Evolutionary conservation across 768 basidiomycete genomes (phyloP).

Genomic region (Trametes meyenii): DNA sequence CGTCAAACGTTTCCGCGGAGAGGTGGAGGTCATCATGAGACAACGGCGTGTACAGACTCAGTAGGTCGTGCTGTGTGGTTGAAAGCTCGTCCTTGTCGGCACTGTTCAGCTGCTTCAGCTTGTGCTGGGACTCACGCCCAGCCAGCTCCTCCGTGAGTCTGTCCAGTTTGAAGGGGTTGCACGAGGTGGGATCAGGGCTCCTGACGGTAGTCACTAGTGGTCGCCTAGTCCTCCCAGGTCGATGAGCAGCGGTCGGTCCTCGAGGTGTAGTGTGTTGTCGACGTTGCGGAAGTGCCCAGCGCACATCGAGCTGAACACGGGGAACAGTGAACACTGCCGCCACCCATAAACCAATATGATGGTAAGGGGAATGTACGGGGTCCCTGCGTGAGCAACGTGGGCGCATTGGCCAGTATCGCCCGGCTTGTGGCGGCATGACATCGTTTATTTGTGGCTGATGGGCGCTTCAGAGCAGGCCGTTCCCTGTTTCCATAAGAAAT

Average conservation of each 20-base stretch:
- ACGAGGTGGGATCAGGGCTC: conserved; percentile 17
- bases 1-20: conserved; percentile 67
- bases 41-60: conserved; percentile 68
- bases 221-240: neutral
- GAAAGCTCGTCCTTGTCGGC: conserved; percentile 13
- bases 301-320: too few species aligned
- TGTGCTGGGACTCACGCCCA: conserved; percentile 16
- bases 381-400: too few species aligned
- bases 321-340: too few species aligned
- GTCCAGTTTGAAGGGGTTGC: conserved; percentile 69
- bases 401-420: too few species aligned
- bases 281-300: neutral
- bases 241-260: neutral
- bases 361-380: too few species aligned
- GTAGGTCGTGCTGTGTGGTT: conserved; percentile 49
- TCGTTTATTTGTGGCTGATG: too few species aligned
- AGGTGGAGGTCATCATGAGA: conserved; percentile 81
- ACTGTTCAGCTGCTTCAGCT: neutral
- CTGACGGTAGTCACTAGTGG: conserved; percentile 16
- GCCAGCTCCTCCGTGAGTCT: conserved; percentile 71
- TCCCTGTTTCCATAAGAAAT: too few species aligned
- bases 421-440: too few species aligned
- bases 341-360: too few species aligned
- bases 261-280: neutral
- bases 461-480: too few species aligned